Evolutionary conservation across 176 grass and related monocot species (phyloP).

Genomic region (Rhynchospora breviuscula): DNA sequence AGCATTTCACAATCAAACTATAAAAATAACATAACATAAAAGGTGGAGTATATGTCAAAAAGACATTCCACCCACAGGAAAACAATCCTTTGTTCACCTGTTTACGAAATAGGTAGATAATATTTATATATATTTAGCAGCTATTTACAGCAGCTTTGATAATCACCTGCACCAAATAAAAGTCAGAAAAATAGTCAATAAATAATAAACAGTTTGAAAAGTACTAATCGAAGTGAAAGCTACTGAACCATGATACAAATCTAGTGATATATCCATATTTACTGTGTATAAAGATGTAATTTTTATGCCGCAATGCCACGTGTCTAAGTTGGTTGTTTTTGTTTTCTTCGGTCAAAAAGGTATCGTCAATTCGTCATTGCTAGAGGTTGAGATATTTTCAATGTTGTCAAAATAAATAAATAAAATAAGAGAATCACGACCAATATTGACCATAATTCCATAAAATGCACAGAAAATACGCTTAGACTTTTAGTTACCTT

Average conservation of each 20-base stretch:
- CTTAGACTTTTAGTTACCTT: background rate
- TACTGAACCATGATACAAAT: background rate
- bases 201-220: background rate
- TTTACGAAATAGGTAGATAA: constrained; percentile 16
- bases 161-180: constrained; percentile 15
- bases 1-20: constrained; percentile 12
- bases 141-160: constrained; percentile 18
- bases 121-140: background rate
- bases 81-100: constrained; percentile 20
- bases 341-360: no score
- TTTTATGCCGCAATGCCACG: background rate
- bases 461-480: background rate
- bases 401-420: background rate
- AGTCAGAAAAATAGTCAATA: constrained; percentile 9
- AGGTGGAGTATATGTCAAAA: constrained; percentile 19
- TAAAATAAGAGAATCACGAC: background rate
- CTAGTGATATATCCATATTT: background rate
- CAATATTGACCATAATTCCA: background rate
- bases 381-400: background rate
- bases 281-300: background rate
- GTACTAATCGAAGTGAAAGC: background rate
- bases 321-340: background rate
- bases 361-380: background rate
- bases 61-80: constrained; percentile 3
- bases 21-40: constrained; percentile 4